A percentile compares a stretch with the other conserved stretches of the same genome.
phyloP scores from a whole-genome alignment of 1,139 yeast species.

The Yamadazyma sp. region DNA sequence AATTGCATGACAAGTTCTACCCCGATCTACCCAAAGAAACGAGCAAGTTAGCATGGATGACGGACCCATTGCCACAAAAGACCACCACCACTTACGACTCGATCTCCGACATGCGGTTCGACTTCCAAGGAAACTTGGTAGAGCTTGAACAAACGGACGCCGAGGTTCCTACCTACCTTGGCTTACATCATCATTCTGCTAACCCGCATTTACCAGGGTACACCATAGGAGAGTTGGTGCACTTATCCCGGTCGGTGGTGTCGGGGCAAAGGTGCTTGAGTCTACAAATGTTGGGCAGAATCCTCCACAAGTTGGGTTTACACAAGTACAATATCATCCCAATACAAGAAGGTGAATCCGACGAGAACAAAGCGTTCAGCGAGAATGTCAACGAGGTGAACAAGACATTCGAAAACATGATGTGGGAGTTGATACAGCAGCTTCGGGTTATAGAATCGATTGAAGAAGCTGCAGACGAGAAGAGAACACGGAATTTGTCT shows the following conservation, averaged over 20 bases:
- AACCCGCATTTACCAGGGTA: conserved; percentile 92
- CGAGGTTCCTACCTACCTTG: conserved; percentile 54
- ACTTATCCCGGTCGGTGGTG: conserved; percentile 73
- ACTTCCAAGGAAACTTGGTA: conserved; percentile 77
- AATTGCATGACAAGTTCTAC: conserved; percentile 80
- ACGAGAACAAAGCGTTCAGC: conserved; percentile 38
- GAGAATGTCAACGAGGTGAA: conserved; percentile 38
- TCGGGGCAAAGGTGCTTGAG: conserved; percentile 88
- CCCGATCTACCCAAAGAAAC: conserved; percentile 88
- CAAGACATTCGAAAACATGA: conserved; percentile 56
- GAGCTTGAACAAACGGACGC: conserved; percentile 28
- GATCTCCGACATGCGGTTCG: conserved; percentile 75
- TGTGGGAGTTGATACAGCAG: conserved; percentile 74
- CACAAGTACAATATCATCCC: conserved; percentile 57
- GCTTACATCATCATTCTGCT: conserved; percentile 89
- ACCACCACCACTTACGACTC: conserved; percentile 56
- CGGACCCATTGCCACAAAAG: conserved; percentile 53
- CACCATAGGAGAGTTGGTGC: conserved; percentile 79
- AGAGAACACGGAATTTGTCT: conserved; percentile 62
- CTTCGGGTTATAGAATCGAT: conserved; percentile 70
- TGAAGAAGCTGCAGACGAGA: conserved; percentile 73
- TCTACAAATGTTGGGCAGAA: conserved; percentile 82
- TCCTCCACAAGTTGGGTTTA: conserved; percentile 75
- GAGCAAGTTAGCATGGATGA: conserved; percentile 88
- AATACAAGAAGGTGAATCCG: conserved; percentile 23